phyloP scores from a whole-genome alignment of 495 filamentous ascomycete species.

The Margaritispora aquatica region DNA sequence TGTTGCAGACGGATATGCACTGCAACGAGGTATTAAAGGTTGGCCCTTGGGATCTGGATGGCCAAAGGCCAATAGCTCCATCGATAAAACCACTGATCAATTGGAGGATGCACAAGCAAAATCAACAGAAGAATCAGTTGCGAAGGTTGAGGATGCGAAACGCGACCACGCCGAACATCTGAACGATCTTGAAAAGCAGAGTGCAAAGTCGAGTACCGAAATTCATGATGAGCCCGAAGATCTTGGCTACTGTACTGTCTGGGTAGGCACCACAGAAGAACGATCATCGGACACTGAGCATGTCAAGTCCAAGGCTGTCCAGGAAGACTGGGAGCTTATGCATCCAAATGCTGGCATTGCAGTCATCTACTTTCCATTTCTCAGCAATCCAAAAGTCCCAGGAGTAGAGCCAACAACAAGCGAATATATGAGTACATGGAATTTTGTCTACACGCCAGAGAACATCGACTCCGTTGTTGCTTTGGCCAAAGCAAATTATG shows the following conservation, averaged over 20 bases:
- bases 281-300: constrained; percentile 46
- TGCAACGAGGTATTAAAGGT: constrained; percentile 79
- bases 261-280: constrained; percentile 82
- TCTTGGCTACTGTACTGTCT: constrained; percentile 86
- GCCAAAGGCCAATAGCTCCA: constrained; percentile 54
- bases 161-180: constrained; percentile 34
- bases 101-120: constrained; percentile 63
- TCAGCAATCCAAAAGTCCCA: constrained; percentile 71
- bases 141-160: constrained; percentile 59
- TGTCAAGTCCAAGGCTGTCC: constrained; percentile 53
- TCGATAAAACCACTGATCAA: constrained; percentile 50
- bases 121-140: constrained; percentile 49
- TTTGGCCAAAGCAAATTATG: constrained; percentile 81
- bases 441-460: constrained; percentile 86
- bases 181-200: constrained; percentile 14
- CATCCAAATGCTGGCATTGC: constrained; percentile 76
- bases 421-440: constrained; percentile 93
- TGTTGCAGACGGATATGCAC: constrained; percentile 85
- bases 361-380: constrained; percentile 84
- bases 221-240: constrained; percentile 41
- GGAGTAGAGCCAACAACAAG: constrained; percentile 73
- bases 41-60: constrained; percentile 92
- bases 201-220: constrained; percentile 20
- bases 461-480: constrained; percentile 76
- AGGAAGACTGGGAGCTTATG: constrained; percentile 69